Conservation (phyloP, 495 filamentous ascomycete genomes). For the Bryoglossum gracile region DNA sequence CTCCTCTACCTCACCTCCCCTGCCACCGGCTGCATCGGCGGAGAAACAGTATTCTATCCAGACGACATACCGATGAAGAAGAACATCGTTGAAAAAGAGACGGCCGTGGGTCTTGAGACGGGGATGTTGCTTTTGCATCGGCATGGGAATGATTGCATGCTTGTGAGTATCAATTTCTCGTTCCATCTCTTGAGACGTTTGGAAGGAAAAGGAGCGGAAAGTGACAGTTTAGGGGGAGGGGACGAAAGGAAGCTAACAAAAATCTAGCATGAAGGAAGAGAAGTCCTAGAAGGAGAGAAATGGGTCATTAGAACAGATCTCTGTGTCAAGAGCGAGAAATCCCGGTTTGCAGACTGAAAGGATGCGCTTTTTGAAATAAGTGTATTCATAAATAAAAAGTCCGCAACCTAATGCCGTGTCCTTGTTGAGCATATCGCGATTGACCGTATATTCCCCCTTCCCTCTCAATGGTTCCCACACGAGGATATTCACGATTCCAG, state of each 20-base stretch:
- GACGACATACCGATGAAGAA: conserved; percentile 35
- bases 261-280: conserved; percentile 78
- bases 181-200: background rate
- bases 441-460: too few species aligned
- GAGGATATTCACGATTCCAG: too few species aligned
- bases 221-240: too few species aligned
- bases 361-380: too few species aligned
- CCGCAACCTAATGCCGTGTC: too few species aligned
- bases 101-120: conserved; percentile 64
- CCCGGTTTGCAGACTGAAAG: background rate
- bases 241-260: too few species aligned
- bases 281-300: conserved; percentile 78
- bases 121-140: conserved; percentile 83
- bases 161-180: conserved; percentile 30
- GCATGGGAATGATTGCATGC: conserved; percentile 81
- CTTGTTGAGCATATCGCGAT: too few species aligned
- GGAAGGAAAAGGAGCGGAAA: too few species aligned
- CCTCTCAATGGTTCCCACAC: too few species aligned
- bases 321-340: conserved; percentile 52
- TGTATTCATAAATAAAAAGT: too few species aligned
- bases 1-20: conserved; percentile 76
- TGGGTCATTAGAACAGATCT: conserved; percentile 90
- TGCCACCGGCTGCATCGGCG: conserved; percentile 62
- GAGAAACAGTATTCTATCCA: conserved; percentile 90
- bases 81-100: conserved; percentile 42